Base-by-base conservation (phyloP, 768 basidiomycete genomes). In the Antrodiella citrinella region DNA sequence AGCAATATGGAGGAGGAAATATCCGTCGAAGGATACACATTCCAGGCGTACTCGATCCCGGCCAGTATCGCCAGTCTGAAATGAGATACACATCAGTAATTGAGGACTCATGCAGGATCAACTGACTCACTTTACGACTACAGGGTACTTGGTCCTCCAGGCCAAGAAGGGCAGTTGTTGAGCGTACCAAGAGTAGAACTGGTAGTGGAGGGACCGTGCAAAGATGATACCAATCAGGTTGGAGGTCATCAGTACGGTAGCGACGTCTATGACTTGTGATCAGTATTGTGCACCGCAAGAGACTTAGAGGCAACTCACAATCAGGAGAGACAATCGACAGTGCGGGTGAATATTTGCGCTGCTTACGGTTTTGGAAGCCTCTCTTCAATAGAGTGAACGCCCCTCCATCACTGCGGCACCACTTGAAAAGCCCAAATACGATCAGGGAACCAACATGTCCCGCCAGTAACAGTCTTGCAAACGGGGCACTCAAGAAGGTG, bases 121-220 rank as follows among this genome's bases (percentile, higher is more conserved):
- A 19, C 9, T 5, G 2, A 51, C 61, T 51, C 60, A 88, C 90
- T 81, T 86, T 30, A 86, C 15, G 22, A 69, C 23, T 12, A 76
- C 44, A 13, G 86, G 85, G 63, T 79, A 87, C 47, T 67, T 73
- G 3, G 86, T 84, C 62, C 81, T 81, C 77, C 82, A 93, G 3
- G 80, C 70, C 23, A 98, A 66, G 61, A 94, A 84, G 1, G 95
- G 91, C 26, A 95, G 65, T 59, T 94, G 91, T 50, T 89, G 85
- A 9, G 86, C 90, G 63, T 97, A 97, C 96, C 96, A 99, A 4
- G 89, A 84, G 65, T 96, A 96, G 67, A 99, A 99, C 58, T 99
- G 96, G 63, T 97, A 97, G 63, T 99, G 96, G 41, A 99, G 69
- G 9, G 95, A 97, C 18, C 96, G 81, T 19, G 96, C 91, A 63